A percentile compares a stretch with the other conserved stretches of the same genome.
Evolutionary conservation across 1,284 basidiomycete species (phyloP).

Genomic region (Boletus holoroseus): DNA sequence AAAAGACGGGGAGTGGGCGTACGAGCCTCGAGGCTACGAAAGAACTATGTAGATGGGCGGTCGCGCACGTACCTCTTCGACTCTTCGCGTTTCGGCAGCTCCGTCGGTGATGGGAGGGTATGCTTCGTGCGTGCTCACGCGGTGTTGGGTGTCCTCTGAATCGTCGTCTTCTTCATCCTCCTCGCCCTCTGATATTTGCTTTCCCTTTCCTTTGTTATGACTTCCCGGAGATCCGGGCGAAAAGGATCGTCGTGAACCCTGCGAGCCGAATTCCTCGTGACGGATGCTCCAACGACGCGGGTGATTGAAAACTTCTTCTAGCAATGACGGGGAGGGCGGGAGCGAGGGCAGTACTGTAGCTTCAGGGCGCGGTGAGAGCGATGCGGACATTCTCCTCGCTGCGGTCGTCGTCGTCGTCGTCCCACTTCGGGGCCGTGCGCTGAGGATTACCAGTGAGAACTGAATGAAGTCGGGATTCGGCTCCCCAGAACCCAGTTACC

Average conservation of each 20-base stretch:
- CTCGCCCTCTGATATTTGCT: constrained; percentile 19
- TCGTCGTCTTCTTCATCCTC: constrained; percentile 26
- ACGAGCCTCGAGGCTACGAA: neutral
- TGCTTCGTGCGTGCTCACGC: constrained; percentile 27
- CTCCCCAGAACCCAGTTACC: constrained; percentile 14
- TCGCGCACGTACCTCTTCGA: constrained; percentile 56
- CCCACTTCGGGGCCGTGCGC: neutral
- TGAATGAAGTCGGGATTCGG: constrained; percentile 12
- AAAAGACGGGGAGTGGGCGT: neutral
- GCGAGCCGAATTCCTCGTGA: constrained; percentile 15
- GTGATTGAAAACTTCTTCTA: constrained; percentile 44
- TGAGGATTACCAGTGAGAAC: constrained; percentile 3
- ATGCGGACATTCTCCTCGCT: constrained; percentile 20
- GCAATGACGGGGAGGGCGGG: constrained; percentile 37
- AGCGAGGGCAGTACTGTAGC: constrained; percentile 33
- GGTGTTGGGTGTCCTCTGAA: constrained; percentile 17
- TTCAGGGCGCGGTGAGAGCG: constrained; percentile 14
- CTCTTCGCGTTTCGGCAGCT: constrained; percentile 56
- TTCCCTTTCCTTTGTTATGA: constrained; percentile 29
- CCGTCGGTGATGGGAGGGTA: constrained; percentile 67
- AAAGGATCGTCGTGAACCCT: constrained; percentile 9
- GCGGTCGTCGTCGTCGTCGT: constrained; percentile 11
- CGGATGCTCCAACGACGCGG: constrained; percentile 34
- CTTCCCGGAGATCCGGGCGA: constrained; percentile 15
- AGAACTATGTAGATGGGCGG: no score